These are phyloP conservation scores for Pontederia crassipes DNA, from an alignment of 176 grass and related monocot genomes.

Conservation along the genomic window DNA sequence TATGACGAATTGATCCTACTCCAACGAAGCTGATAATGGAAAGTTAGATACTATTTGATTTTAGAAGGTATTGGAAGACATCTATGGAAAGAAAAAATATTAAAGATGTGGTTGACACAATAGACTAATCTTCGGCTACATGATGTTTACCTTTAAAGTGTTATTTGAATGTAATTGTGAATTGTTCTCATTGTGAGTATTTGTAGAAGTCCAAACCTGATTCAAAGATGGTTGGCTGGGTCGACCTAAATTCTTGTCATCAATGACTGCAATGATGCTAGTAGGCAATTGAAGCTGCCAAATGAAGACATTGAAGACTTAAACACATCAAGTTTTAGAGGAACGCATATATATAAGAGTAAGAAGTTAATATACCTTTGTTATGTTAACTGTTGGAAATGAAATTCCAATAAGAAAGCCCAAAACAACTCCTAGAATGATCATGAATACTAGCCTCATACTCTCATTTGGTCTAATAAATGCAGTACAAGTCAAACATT, in stretches of 20 bases:
- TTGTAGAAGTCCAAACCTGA: conserved; percentile 14
- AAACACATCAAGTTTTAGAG: background rate
- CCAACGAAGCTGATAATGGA: no score
- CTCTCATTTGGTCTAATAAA: background rate
- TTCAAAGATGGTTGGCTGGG: background rate
- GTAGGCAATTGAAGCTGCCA: conserved; percentile 22
- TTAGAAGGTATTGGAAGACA: background rate
- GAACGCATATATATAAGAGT: background rate
- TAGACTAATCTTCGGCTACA: background rate
- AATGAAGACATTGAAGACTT: background rate
- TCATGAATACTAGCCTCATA: conserved; percentile 12
- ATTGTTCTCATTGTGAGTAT: conserved; percentile 1
- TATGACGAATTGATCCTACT: no score
- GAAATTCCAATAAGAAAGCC: conserved; percentile 28
- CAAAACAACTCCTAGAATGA: conserved; percentile 10
- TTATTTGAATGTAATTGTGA: conserved; percentile 4
- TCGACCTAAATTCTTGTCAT: conserved; percentile 18
- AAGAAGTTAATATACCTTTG: conserved; percentile 14
- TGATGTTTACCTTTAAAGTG: conserved; percentile 20
- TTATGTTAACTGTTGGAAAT: conserved; percentile 6
- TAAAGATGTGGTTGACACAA: background rate
- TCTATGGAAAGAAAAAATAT: background rate
- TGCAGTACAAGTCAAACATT: background rate
- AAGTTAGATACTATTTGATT: no score
- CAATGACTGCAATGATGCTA: conserved; percentile 3